Base-by-base conservation (phyloP, 179 eudicot species). In the Heliamphora pulchella region DNA sequence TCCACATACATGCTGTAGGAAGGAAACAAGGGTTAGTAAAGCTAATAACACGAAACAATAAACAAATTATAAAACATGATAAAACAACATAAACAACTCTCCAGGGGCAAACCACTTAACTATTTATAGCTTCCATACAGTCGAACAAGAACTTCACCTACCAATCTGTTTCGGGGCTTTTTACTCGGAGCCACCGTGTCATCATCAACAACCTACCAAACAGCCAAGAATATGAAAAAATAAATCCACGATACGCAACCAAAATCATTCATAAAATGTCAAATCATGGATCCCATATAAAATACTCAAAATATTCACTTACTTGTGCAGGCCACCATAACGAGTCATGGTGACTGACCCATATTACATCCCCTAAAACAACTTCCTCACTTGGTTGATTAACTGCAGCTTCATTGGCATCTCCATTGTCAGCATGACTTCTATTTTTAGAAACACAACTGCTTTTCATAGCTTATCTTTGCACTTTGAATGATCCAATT, bases 301-400 rank as follows among this genome's bases (percentile, higher is more conserved):
- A 69, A 62, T 62, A 46, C 59, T 71, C 0, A 62, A 5, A 76
- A n/a, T 11, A 53, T 46, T 48, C 31, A 84, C 17, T 31, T 73
- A 91, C 95, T 86, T 90, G 93, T 3, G 91, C 93, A 80, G 93
- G 95, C 95, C 95, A 91, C 95, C 93, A 91, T 71, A 91, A 83
- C 75, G 73, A 7, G 74, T 86, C 85, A 44, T 44, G 80, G 75
- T 83, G 82, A 83, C 87, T 87, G 81, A 90, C 82, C 95, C 95
- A 91, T 54, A 81, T 86, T 63, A 87, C 55, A 63, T 90, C 89
- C 77, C 93, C 95, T 0, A 81, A 87, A 67, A 50, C 71, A 10
- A 85, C 54, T 69, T 80, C 88, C 74, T 18, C 79, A 73, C 20
- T 67, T 48, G 76, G 71, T 75, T 79, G 75, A 41, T 74, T 66